These are phyloP conservation scores for Achaetomium macrosporum DNA, from an alignment of 2,329 filamentous ascomycete genomes.

Conservation along the genomic window DNA sequence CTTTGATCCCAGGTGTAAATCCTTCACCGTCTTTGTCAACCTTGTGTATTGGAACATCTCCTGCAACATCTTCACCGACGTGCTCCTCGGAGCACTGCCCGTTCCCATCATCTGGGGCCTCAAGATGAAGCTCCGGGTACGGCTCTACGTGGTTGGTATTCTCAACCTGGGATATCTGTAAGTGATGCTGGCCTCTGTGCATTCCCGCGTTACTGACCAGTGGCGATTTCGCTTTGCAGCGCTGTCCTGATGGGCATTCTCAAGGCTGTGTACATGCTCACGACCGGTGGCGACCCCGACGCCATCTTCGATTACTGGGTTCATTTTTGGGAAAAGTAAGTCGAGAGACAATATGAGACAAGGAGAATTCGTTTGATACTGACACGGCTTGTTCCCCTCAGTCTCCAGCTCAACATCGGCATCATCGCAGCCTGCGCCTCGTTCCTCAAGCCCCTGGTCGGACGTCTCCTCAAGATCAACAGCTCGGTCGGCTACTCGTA, in stretches of 20 bases:
- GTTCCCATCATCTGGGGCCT: constrained; percentile 12
- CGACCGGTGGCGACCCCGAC: constrained; percentile 6
- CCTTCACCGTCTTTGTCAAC: constrained; percentile 7
- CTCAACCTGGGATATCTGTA: constrained; percentile 13
- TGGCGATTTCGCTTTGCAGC: not conserved
- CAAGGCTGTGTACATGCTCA: constrained; percentile 12
- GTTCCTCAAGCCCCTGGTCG: constrained; percentile 12
- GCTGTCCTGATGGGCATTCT: constrained; percentile 9
- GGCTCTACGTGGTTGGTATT: constrained; percentile 11
- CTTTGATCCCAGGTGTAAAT: constrained; percentile 5
- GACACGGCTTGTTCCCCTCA: not conserved
- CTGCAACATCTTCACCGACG: constrained; percentile 14
- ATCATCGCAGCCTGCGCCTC: constrained; percentile 13
- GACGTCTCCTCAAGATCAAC: constrained; percentile 10
- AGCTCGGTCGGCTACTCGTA: constrained; percentile 3
- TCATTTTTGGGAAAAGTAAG: constrained; percentile 11
- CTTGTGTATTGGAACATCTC: constrained; percentile 10
- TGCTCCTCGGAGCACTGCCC: constrained; percentile 9
- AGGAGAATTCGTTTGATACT: not conserved
- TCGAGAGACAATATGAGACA: not conserved
- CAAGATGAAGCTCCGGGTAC: constrained; percentile 6
- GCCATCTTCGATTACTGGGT: constrained; percentile 11
- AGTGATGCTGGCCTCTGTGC: not conserved
- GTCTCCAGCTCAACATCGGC: constrained; percentile 13
- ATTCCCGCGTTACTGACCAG: not conserved